Evolutionary conservation across 176 grass and related monocot species (phyloP).

Genomic region (Rhipidocladum racemiflorum): DNA sequence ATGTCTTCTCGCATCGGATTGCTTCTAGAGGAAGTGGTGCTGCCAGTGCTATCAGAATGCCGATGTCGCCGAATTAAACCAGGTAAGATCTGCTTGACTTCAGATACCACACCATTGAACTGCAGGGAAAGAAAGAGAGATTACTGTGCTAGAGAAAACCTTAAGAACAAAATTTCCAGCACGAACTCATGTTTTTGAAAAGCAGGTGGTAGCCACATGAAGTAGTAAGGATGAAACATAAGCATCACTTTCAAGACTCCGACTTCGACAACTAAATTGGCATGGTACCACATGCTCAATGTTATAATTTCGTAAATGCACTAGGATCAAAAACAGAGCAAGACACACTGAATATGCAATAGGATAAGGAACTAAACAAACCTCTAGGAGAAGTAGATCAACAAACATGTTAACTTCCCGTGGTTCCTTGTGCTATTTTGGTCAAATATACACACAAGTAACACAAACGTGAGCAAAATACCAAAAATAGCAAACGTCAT

Average conservation of each 20-base stretch:
- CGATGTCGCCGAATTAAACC: conserved; percentile 79
- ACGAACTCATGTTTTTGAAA: conserved; percentile 8
- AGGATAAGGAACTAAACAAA: conserved; percentile 32
- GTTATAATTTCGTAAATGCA: not conserved
- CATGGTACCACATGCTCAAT: conserved; percentile 4
- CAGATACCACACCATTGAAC: conserved; percentile 76
- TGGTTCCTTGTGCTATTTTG: conserved; percentile 96
- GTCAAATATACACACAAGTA: conserved; percentile 35
- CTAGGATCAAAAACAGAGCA: not conserved
- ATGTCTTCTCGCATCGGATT: conserved; percentile 83
- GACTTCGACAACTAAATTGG: not conserved
- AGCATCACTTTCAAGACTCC: conserved; percentile 14
- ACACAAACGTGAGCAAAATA: conserved; percentile 23
- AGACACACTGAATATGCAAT: not conserved
- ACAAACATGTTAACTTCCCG: conserved; percentile 99
- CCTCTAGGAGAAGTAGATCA: conserved; percentile 98
- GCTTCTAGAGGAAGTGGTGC: conserved; percentile 89
- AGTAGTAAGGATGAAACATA: not conserved
- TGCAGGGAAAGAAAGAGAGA: conserved; percentile 37
- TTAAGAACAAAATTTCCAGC: conserved; percentile 1
- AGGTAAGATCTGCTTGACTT: conserved; percentile 88
- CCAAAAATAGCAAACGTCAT: conserved; percentile 10
- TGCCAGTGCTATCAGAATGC: conserved; percentile 88
- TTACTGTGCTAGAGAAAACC: not conserved
- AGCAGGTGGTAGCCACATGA: not conserved